These are phyloP conservation scores for Xylaria arbuscula DNA, from an alignment of 2,329 filamentous ascomycete species.

Conservation along the genomic window DNA sequence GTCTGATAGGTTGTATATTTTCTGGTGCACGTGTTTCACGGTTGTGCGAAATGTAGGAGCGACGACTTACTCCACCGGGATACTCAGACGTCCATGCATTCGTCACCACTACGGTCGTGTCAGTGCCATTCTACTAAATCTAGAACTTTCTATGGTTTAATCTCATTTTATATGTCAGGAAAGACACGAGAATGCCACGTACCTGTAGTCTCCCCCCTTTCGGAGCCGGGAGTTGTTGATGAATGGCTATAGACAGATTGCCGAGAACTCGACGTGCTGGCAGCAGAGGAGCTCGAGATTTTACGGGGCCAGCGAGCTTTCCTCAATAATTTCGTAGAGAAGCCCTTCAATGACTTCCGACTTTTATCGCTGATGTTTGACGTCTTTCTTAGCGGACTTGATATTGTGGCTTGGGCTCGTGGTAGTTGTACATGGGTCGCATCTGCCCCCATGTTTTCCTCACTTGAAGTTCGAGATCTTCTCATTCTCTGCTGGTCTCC, in stretches of 20 bases:
- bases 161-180: background rate
- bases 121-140: background rate
- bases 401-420: background rate
- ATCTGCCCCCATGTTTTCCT: background rate
- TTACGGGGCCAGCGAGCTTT: slow-evolving; percentile 57
- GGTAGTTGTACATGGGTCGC: background rate
- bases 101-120: slow-evolving; percentile 21
- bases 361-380: slow-evolving; percentile 52
- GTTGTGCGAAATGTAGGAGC: background rate
- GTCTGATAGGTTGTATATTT: no score
- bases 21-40: background rate
- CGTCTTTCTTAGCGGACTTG: slow-evolving; percentile 13
- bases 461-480: slow-evolving; percentile 4
- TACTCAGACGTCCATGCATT: slow-evolving; percentile 33
- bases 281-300: slow-evolving; percentile 53
- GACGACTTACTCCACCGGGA: slow-evolving; percentile 51
- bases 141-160: background rate
- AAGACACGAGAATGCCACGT: slow-evolving; percentile 1
- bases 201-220: slow-evolving; percentile 19
- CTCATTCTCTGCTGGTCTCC: slow-evolving; percentile 17
- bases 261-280: slow-evolving; percentile 57
- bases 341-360: slow-evolving; percentile 42
- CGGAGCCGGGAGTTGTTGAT: slow-evolving; percentile 40
- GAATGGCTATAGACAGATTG: slow-evolving; percentile 54
- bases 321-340: slow-evolving; percentile 55